These are phyloP conservation scores for Sarocladium brachiariae DNA, from an alignment of 2,329 filamentous ascomycete species.

Conservation along the genomic window DNA sequence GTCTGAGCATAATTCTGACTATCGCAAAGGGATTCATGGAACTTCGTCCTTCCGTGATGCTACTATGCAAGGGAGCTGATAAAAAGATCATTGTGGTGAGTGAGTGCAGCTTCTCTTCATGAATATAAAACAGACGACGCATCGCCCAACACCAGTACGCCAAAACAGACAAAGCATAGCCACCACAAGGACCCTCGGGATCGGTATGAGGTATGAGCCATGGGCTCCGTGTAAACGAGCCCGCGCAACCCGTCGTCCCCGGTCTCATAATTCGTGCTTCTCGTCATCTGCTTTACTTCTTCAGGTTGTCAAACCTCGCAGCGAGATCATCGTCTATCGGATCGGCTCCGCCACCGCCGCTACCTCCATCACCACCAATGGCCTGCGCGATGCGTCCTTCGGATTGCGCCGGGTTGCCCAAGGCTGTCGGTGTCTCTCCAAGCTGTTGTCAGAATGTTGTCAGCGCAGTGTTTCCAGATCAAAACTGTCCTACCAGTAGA, in stretches of 20 bases:
- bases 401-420: slow-evolving; percentile 65
- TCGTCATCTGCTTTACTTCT: slow-evolving; percentile 35
- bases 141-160: slow-evolving; percentile 9
- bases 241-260: no score
- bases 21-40: no score
- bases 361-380: slow-evolving; percentile 53
- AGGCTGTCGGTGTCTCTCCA: slow-evolving; percentile 79
- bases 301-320: slow-evolving; percentile 82
- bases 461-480: background rate
- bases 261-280: background rate
- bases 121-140: slow-evolving; percentile 1
- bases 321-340: slow-evolving; percentile 87
- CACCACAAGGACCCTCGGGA: background rate
- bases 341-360: slow-evolving; percentile 51
- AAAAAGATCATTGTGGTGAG: background rate
- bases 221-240: no score
- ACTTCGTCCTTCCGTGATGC: no score
- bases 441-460: slow-evolving; percentile 53
- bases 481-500: background rate
- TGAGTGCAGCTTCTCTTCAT: background rate
- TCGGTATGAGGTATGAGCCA: background rate
- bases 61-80: no score
- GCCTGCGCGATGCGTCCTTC: slow-evolving; percentile 82
- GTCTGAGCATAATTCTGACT: no score
- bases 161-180: slow-evolving; percentile 2